A percentile compares a stretch with the other conserved stretches of the same genome.
These are phyloP conservation scores for Ilyonectria sp. DNA, from an alignment of 2,329 filamentous ascomycete genomes.

Conservation along the genomic window DNA sequence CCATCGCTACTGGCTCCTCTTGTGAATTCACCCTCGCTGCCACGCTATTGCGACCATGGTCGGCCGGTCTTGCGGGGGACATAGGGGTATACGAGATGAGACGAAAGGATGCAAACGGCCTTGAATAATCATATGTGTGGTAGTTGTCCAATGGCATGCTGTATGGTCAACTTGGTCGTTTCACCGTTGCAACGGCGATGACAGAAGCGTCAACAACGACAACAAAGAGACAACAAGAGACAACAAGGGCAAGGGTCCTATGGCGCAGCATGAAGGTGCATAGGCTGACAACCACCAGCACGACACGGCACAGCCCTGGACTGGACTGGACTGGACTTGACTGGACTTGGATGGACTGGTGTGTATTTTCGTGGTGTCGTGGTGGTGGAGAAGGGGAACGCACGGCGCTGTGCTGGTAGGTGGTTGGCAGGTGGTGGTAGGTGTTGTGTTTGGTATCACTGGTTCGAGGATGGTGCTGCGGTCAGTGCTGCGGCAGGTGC, in stretches of 20 bases:
- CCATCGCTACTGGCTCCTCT: background rate
- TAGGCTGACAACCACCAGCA: too few relatives aligned
- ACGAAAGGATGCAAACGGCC: background rate
- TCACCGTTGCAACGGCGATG: background rate
- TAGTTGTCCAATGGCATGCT: background rate
- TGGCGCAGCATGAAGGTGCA: background rate
- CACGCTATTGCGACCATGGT: background rate
- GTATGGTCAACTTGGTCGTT: background rate
- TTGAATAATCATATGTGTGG: background rate
- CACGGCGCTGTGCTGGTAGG: too few relatives aligned
- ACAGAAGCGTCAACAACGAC: background rate
- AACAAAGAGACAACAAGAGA: background rate
- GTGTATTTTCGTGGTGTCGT: too few relatives aligned
- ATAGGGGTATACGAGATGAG: background rate
- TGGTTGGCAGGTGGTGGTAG: too few relatives aligned
- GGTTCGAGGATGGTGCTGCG: background rate
- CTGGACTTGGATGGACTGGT: too few relatives aligned
- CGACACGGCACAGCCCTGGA: too few relatives aligned
- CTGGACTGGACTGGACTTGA: too few relatives aligned
- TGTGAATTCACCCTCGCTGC: background rate
- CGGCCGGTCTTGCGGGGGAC: background rate
- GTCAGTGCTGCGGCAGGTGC: background rate
- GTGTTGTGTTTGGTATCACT: background rate
- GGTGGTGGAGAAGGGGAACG: background rate
- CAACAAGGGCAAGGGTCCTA: background rate